Conservation (phyloP, 768 basidiomycete species). For the Hirschioporus abietinus region DNA sequence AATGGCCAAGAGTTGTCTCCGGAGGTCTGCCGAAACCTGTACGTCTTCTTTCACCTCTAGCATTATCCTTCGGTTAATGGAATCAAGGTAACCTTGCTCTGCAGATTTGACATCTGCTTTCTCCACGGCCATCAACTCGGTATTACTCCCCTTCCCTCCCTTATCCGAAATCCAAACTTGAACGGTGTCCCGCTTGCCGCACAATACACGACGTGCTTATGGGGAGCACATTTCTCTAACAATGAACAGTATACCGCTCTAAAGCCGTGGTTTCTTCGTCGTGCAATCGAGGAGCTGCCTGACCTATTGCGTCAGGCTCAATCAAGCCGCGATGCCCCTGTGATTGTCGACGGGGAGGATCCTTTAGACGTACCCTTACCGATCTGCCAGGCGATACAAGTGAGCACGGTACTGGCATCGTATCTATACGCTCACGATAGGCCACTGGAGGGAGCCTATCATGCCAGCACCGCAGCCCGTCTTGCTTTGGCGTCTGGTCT, state of each 20-base stretch:
- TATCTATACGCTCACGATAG: neutral
- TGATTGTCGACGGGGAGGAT: neutral
- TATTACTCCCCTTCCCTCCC: neutral
- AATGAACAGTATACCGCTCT: neutral
- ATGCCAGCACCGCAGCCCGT: neutral
- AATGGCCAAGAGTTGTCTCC: neutral
- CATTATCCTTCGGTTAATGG: neutral
- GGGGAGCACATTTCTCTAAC: neutral
- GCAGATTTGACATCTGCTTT: slow-evolving; percentile 1
- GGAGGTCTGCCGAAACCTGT: neutral
- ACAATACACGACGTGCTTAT: neutral
- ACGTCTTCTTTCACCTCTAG: neutral
- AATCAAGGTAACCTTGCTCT: neutral
- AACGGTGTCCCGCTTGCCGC: neutral
- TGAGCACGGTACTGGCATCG: neutral
- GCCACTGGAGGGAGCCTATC: neutral
- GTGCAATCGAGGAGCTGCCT: neutral
- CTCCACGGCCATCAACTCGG: neutral
- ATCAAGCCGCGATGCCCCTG: neutral
- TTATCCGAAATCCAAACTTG: neutral
- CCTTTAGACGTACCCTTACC: neutral
- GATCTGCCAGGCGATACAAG: neutral
- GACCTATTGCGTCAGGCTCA: neutral
- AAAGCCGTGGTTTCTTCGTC: neutral
- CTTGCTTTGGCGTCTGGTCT: neutral